Conservation (phyloP, 148 eudicot species). For the Spergularia bocconei region DNA sequence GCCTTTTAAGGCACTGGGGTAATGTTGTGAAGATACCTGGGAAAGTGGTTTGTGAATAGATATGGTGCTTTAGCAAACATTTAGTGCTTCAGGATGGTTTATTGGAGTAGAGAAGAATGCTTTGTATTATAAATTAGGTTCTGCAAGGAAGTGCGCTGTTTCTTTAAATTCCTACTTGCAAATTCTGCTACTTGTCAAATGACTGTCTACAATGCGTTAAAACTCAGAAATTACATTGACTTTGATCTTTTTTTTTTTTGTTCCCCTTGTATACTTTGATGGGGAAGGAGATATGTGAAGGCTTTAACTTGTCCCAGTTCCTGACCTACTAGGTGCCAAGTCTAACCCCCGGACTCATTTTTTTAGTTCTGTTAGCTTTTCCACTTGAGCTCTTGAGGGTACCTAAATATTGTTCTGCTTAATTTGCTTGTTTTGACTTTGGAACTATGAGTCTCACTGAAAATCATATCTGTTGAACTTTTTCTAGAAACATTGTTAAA, state of each 20-base stretch:
- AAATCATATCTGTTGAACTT: neutral
- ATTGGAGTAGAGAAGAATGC: neutral
- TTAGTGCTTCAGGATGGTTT: neutral
- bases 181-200: neutral
- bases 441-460: neutral
- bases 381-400: neutral
- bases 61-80: neutral
- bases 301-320: neutral
- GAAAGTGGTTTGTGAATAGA: neutral
- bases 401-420: neutral
- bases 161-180: neutral
- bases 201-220: neutral
- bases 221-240: neutral
- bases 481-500: neutral
- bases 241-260: neutral
- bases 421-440: neutral
- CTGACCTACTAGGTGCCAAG: neutral
- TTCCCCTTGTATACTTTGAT: no score
- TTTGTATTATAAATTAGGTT: neutral
- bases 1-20: no score
- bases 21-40: neutral
- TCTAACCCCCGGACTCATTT: neutral
- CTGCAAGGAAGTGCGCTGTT: neutral
- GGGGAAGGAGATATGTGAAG: neutral
- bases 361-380: neutral